Evolutionary conservation across 441 rosid species (phyloP).

Genomic region (Bocquillonia castaneifolia): DNA sequence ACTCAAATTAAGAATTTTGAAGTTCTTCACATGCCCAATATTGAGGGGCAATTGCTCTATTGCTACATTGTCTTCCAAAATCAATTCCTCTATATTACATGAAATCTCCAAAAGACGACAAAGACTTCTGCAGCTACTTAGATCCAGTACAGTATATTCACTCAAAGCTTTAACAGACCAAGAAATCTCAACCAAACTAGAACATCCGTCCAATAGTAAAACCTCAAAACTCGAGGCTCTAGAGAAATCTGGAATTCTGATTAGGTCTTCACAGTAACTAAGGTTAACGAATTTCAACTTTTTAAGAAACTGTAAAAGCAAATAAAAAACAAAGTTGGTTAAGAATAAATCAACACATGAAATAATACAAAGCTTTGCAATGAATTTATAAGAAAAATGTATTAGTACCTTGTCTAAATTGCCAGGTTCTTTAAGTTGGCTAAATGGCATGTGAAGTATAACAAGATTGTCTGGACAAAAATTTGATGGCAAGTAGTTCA

Average conservation of each 20-base stretch:
- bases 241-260: constrained; percentile 1
- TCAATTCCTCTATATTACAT: too few species aligned
- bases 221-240: neutral
- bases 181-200: constrained; percentile 4
- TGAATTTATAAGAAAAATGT: neutral
- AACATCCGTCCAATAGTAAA: neutral
- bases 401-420: constrained; percentile 29
- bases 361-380: neutral
- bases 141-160: neutral
- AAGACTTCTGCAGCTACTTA: constrained; percentile 4
- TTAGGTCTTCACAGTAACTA: neutral
- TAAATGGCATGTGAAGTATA: constrained; percentile 23
- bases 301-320: neutral
- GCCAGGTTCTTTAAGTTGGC: constrained; percentile 28
- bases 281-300: neutral
- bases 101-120: too few species aligned
- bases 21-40: constrained; percentile 8
- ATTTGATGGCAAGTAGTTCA: constrained; percentile 21
- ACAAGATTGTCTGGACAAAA: constrained; percentile 11
- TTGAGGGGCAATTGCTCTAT: too few species aligned
- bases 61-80: too few species aligned
- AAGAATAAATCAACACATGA: constrained; percentile 13
- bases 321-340: too few species aligned
- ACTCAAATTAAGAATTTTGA: neutral
- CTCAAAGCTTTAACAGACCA: neutral